Percentiles rank a stretch among this genome's conserved stretches.
These are phyloP conservation scores for Heterobasidion occidentale DNA, from an alignment of 1,284 basidiomycete species.

Conservation along the genomic window DNA sequence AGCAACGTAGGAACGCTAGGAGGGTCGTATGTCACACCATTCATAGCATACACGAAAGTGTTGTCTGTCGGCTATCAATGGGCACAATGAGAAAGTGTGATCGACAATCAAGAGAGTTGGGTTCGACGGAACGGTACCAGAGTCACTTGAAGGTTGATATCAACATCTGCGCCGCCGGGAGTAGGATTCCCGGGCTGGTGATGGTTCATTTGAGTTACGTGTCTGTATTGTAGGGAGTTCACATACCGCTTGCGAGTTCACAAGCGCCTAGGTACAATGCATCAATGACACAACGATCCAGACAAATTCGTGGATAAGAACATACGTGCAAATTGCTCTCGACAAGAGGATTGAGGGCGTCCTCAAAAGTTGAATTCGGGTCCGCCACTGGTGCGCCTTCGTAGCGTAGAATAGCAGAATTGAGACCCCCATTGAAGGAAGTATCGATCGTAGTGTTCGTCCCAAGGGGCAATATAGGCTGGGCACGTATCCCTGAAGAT, in stretches of 20 bases:
- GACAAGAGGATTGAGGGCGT: slow-evolving; percentile 12
- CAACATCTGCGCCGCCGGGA: slow-evolving; percentile 1
- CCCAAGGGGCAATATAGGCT: background rate
- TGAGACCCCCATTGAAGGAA: slow-evolving; percentile 27
- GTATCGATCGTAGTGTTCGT: background rate
- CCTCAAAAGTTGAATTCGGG: slow-evolving; percentile 28
- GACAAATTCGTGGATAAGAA: slow-evolving; percentile 3
- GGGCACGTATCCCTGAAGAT: slow-evolving; percentile 15
- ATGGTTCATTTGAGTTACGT: background rate
- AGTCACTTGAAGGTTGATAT: slow-evolving; percentile 17
- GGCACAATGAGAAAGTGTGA: slow-evolving; percentile 8
- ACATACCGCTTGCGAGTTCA: background rate
- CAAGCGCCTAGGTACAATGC: background rate
- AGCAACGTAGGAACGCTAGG: slow-evolving; percentile 19
- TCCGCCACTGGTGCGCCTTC: slow-evolving; percentile 32
- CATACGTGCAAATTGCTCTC: slow-evolving; percentile 19
- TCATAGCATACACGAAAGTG: slow-evolving; percentile 11
- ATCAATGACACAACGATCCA: background rate
- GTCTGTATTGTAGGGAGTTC: background rate
- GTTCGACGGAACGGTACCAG: slow-evolving; percentile 8
- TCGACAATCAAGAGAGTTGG: background rate
- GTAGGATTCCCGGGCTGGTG: slow-evolving; percentile 18
- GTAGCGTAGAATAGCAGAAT: slow-evolving; percentile 50
- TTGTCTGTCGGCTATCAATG: background rate
- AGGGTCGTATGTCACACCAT: slow-evolving; percentile 16